Conservation (phyloP, 805 yeast species). For the Millerozyma acaciae region DNA sequence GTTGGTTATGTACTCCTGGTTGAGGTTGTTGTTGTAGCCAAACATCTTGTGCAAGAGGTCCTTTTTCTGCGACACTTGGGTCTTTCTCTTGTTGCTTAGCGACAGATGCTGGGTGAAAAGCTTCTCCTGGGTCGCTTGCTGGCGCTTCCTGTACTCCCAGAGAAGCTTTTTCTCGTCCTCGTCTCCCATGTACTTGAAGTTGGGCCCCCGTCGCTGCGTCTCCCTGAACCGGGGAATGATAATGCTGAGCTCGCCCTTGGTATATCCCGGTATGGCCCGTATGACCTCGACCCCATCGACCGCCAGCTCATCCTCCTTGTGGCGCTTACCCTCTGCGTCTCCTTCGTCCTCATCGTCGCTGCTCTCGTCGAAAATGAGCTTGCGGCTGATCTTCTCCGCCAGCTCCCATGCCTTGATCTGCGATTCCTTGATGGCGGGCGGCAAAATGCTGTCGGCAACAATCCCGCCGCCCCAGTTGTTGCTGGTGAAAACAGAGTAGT, state of each 20-base stretch:
- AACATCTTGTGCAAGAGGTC: slow-evolving; percentile 35
- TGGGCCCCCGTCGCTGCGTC: slow-evolving; percentile 6
- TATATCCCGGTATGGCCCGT: slow-evolving; percentile 37
- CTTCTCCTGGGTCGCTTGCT: slow-evolving; percentile 30
- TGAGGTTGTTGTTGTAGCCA: slow-evolving; percentile 35
- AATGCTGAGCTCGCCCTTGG: slow-evolving; percentile 31
- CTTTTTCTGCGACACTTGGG: slow-evolving; percentile 38
- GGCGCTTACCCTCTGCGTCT: slow-evolving; percentile 8
- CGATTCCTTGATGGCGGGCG: slow-evolving; percentile 37
- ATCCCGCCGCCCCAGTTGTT: slow-evolving; percentile 15
- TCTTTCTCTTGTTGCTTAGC: slow-evolving; percentile 31
- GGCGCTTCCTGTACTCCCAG: slow-evolving; percentile 28
- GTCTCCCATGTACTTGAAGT: slow-evolving; percentile 6
- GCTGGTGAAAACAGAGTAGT: slow-evolving; percentile 33
- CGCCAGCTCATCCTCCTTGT: not conserved
- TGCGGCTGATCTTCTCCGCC: slow-evolving; percentile 36
- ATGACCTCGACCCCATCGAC: slow-evolving; percentile 11
- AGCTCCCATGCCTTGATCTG: slow-evolving; percentile 44
- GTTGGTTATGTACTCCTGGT: slow-evolving; percentile 38
- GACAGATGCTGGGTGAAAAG: slow-evolving; percentile 31
- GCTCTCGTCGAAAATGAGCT: slow-evolving; percentile 32
- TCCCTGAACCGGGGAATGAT: slow-evolving; percentile 16
- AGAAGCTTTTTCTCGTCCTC: slow-evolving; percentile 23
- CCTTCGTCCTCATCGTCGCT: slow-evolving; percentile 17
- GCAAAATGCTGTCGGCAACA: slow-evolving; percentile 16